Percentiles rank a stretch among this genome's conserved stretches.
Conservation (phyloP, 2,329 filamentous ascomycete genomes). For the Nothomitra cinnamomea region DNA sequence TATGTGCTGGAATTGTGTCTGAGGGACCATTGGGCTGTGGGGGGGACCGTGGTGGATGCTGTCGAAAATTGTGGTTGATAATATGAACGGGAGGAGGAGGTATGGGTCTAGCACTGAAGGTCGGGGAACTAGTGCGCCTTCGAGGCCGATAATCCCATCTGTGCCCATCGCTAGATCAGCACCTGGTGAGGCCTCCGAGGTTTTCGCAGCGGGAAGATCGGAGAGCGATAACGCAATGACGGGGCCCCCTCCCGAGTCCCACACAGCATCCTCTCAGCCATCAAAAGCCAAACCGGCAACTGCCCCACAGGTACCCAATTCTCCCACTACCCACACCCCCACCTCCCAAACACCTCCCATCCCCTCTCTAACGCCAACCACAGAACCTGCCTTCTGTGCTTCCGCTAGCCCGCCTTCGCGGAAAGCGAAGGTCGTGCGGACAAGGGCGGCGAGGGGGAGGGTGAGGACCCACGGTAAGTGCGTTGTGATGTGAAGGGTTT, state of each 20-base stretch:
- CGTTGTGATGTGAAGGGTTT: slow-evolving; percentile 31
- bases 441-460: slow-evolving; percentile 35
- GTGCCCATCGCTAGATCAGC: slow-evolving; percentile 33
- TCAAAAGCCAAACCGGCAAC: slow-evolving; percentile 28
- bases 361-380: too few relatives aligned
- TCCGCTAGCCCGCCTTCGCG: slow-evolving; percentile 10
- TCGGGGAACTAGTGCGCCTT: slow-evolving; percentile 45
- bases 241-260: slow-evolving; percentile 25
- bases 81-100: slow-evolving; percentile 29
- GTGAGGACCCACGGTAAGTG: slow-evolving; percentile 36
- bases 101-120: slow-evolving; percentile 34
- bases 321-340: slow-evolving; percentile 21
- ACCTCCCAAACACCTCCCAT: slow-evolving; percentile 20
- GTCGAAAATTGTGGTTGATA: slow-evolving; percentile 30
- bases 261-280: slow-evolving; percentile 32
- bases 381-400: too few relatives aligned
- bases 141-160: slow-evolving; percentile 26
- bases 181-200: slow-evolving; percentile 6
- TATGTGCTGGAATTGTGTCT: background rate
- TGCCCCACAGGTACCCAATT: slow-evolving; percentile 21
- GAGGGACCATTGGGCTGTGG: background rate
- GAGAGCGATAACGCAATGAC: too few relatives aligned
- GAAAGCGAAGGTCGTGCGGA: slow-evolving; percentile 27
- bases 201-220: too few relatives aligned
- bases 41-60: slow-evolving; percentile 24